phyloP scores from a whole-genome alignment of 352 stramenopile genomes.

The Phytophthora tentaculata region DNA sequence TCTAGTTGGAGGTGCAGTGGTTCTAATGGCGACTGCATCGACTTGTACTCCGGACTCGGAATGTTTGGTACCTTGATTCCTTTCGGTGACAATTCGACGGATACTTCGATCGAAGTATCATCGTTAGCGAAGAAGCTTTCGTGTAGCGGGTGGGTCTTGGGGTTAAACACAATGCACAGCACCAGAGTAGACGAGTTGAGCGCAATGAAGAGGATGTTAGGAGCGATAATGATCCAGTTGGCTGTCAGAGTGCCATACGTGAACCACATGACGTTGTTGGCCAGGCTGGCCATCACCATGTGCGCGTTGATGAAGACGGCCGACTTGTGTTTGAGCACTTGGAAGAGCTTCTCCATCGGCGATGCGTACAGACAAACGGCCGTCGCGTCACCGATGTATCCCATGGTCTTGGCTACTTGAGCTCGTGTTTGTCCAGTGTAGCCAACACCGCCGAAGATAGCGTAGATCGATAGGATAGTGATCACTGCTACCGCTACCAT shows the following conservation, averaged over 20 bases:
- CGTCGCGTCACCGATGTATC: constrained; percentile 33
- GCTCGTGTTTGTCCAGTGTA: constrained; percentile 34
- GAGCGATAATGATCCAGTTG: constrained; percentile 41
- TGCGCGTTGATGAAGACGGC: constrained; percentile 47
- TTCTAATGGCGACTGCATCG: constrained; percentile 29
- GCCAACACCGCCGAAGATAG: constrained; percentile 36
- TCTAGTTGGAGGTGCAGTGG: constrained; percentile 14
- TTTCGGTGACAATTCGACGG: constrained; percentile 27
- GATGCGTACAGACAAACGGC: constrained; percentile 42
- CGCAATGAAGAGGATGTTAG: constrained; percentile 35
- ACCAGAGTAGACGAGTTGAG: constrained; percentile 33
- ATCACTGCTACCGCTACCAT: constrained; percentile 12
- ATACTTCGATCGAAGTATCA: constrained; percentile 18
- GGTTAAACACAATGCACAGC: constrained; percentile 36
- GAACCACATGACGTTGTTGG: constrained; percentile 56
- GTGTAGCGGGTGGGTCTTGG: constrained; percentile 26
- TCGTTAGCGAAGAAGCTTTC: constrained; percentile 20
- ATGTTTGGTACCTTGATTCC: constrained; percentile 5
- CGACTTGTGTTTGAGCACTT: constrained; percentile 52
- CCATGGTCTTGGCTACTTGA: constrained; percentile 31
- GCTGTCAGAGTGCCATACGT: constrained; percentile 40
- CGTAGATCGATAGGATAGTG: constrained; percentile 40
- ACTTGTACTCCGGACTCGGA: constrained; percentile 20
- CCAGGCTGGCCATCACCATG: constrained; percentile 50
- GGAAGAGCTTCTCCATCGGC: constrained; percentile 49